Percentiles rank a stretch among this genome's conserved stretches.
Evolutionary conservation across 176 grass and related monocot genomes (phyloP).

Genomic region (Bothriochloa decipiens): DNA sequence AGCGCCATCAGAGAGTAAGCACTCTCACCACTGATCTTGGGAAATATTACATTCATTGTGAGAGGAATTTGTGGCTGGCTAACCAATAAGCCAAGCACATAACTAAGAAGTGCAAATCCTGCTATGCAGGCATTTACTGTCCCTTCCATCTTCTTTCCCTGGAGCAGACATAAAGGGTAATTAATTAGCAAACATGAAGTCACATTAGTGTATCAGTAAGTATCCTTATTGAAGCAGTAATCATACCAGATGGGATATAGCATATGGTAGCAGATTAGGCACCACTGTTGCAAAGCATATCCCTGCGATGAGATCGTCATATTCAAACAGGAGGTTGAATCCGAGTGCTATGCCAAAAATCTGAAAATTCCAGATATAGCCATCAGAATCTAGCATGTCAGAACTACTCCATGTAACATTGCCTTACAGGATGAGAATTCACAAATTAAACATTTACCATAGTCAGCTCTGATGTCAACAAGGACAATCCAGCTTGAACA

Average conservation of each 20-base stretch:
- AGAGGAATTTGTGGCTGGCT: constrained; percentile 93
- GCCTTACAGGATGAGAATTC: background rate
- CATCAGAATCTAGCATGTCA: constrained; percentile 30
- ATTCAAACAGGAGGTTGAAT: constrained; percentile 80
- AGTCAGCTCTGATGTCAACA: constrained; percentile 81
- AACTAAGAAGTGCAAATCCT: constrained; percentile 79
- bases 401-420: constrained; percentile 10
- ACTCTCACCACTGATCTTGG: constrained; percentile 90
- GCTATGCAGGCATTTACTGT: constrained; percentile 66
- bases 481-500: constrained; percentile 78
- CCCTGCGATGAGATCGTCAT: constrained; percentile 69
- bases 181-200: constrained; percentile 44
- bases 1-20: constrained; percentile 97
- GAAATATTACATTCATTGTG: constrained; percentile 70
- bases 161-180: constrained; percentile 35
- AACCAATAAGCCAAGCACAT: constrained; percentile 84
- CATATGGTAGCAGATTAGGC: constrained; percentile 74
- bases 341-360: constrained; percentile 91
- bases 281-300: constrained; percentile 68
- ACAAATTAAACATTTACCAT: constrained; percentile 66
- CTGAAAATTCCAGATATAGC: constrained; percentile 61
- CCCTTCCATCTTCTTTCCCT: constrained; percentile 69
- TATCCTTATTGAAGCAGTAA: constrained; percentile 26
- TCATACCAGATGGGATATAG: constrained; percentile 69
- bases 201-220: constrained; percentile 12